Conservation (phyloP, 2,329 filamentous ascomycete species). For the Colletotrichum sp. region DNA sequence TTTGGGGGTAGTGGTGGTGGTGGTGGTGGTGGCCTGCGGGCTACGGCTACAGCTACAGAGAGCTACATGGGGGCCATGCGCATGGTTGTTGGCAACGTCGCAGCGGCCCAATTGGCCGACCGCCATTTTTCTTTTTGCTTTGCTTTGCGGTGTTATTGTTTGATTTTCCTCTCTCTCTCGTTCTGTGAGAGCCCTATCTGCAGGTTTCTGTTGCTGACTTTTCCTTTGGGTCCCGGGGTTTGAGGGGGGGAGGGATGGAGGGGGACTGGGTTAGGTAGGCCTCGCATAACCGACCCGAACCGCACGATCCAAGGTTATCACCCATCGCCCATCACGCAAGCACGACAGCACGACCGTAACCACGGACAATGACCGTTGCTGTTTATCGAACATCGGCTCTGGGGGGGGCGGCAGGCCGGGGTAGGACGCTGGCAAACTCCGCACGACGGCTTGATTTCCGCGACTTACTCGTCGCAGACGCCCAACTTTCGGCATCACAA, state of each 20-base stretch:
- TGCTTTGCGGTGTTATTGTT: background rate
- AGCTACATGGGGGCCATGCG: background rate
- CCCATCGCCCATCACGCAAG: background rate
- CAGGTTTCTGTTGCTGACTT: background rate
- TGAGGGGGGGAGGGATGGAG: background rate
- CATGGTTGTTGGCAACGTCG: background rate
- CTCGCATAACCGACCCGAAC: constrained; percentile 3
- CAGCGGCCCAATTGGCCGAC: background rate
- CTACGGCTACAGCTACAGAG: background rate
- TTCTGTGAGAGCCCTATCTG: background rate
- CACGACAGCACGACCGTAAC: background rate
- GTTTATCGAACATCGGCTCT: background rate
- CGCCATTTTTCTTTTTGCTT: background rate
- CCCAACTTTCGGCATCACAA: background rate
- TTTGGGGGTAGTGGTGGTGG: background rate
- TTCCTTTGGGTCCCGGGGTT: background rate
- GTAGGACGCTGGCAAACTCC: too few species aligned
- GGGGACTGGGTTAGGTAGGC: background rate
- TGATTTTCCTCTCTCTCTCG: background rate
- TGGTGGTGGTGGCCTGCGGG: background rate
- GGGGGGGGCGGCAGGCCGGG: background rate
- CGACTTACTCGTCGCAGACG: background rate
- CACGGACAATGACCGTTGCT: background rate
- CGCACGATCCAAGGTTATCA: background rate
- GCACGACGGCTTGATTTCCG: background rate